These are phyloP conservation scores for Saccharomycopsis hybrid DNA, from an alignment of 1,139 yeast genomes.

Conservation along the genomic window DNA sequence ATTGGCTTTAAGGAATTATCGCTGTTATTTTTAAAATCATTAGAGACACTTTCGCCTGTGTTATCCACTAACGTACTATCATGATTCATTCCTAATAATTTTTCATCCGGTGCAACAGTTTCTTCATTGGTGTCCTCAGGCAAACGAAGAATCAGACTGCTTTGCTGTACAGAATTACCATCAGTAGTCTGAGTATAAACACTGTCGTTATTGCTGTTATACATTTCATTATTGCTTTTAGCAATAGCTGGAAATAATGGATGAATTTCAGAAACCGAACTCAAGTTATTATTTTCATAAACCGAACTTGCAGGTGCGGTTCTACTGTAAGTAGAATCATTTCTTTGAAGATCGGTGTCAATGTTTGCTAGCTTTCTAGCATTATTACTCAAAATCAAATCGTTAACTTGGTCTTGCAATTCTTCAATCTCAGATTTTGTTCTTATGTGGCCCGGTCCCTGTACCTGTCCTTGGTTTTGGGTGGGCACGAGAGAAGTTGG, in stretches of 20 bases:
- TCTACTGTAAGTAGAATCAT: neutral
- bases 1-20: neutral
- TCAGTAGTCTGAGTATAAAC: no score
- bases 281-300: neutral
- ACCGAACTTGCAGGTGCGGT: neutral
- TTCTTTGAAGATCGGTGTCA: neutral
- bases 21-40: neutral
- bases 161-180: neutral
- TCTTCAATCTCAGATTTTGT: constrained; percentile 13
- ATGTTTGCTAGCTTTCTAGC: neutral
- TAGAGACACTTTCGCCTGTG: neutral
- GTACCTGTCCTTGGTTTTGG: no score
- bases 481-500: no score
- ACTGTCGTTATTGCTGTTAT: neutral
- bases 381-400: neutral
- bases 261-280: neutral
- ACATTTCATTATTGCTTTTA: neutral
- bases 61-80: neutral
- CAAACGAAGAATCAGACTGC: neutral
- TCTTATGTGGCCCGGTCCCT: no score
- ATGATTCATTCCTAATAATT: neutral
- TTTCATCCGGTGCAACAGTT: no score
- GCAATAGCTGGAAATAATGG: neutral
- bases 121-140: neutral
- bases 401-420: constrained; percentile 12